Percentiles rank a stretch among this genome's conserved stretches.
Evolutionary conservation across 2,329 filamentous ascomycete genomes (phyloP).

Genomic region (Fusarium burgessii): DNA sequence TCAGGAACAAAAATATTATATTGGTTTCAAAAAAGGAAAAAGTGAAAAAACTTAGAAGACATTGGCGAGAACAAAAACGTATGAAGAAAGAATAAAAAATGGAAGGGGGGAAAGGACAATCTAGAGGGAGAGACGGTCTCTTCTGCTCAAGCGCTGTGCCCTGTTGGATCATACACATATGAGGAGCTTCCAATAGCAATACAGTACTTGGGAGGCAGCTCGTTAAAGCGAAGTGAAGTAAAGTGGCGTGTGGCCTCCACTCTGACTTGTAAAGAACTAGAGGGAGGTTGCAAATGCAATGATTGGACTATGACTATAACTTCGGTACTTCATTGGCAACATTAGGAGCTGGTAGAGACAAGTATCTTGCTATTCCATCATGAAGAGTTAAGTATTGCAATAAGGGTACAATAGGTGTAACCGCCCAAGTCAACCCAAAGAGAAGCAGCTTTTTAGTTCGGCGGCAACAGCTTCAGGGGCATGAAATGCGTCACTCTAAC

Average conservation of each 20-base stretch:
- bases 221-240: neutral
- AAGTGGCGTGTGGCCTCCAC: slow-evolving; percentile 3
- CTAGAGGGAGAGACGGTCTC: slow-evolving; percentile 22
- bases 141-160: slow-evolving; percentile 29
- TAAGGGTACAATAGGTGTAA: neutral
- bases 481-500: slow-evolving; percentile 15
- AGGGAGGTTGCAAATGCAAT: neutral
- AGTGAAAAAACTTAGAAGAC: neutral
- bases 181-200: slow-evolving; percentile 1
- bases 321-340: neutral
- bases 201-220: slow-evolving; percentile 22
- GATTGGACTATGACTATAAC: neutral
- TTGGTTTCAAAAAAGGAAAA: slow-evolving; percentile 12
- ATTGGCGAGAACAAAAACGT: neutral
- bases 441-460: neutral
- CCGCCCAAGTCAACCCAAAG: slow-evolving; percentile 2
- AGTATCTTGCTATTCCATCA: neutral
- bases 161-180: slow-evolving; percentile 9
- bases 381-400: neutral
- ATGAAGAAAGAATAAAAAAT: neutral
- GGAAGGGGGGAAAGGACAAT: slow-evolving; percentile 6
- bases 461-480: slow-evolving; percentile 25
- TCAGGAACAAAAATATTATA: slow-evolving; percentile 37
- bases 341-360: neutral
- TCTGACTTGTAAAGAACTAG: neutral